phyloP scores from a whole-genome alignment of 441 rosid genomes.

The Manihot esculenta region DNA sequence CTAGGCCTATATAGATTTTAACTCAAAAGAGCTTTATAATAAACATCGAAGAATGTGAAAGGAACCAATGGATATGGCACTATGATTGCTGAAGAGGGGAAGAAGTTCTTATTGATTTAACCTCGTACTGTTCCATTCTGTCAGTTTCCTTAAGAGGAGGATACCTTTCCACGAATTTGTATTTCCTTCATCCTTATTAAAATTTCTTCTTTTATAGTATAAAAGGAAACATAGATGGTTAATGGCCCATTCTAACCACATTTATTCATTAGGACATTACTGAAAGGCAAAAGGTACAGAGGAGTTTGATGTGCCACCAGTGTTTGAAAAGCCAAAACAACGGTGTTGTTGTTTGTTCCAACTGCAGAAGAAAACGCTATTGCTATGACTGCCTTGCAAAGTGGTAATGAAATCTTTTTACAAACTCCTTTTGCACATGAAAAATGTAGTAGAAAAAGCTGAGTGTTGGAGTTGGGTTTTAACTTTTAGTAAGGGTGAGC shows the following conservation, averaged over 20 bases:
- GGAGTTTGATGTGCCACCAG: slow-evolving; percentile 63
- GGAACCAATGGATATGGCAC: neutral
- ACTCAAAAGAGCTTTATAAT: neutral
- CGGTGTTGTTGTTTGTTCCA: slow-evolving; percentile 50
- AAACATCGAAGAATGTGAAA: neutral
- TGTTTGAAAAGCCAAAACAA: slow-evolving; percentile 61
- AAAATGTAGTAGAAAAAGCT: neutral
- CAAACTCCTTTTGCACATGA: slow-evolving; percentile 12
- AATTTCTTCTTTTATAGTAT: neutral
- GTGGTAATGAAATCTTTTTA: slow-evolving; percentile 45
- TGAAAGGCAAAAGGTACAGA: slow-evolving; percentile 21
- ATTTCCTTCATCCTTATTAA: neutral
- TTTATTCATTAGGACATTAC: slow-evolving; percentile 30
- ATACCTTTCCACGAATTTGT: neutral
- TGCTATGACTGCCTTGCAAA: slow-evolving; percentile 50
- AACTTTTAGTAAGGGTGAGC: neutral
- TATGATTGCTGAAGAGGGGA: neutral
- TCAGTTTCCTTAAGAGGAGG: neutral
- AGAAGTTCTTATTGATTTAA: neutral
- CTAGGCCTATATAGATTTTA: neutral
- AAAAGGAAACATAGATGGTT: neutral
- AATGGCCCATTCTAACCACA: slow-evolving; percentile 4
- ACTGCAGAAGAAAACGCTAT: slow-evolving; percentile 55
- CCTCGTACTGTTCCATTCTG: neutral
- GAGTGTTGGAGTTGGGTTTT: slow-evolving; percentile 3